Evolutionary conservation across 2,329 filamentous ascomycete genomes (phyloP).

Genomic region (Nannizzia gypsea): DNA sequence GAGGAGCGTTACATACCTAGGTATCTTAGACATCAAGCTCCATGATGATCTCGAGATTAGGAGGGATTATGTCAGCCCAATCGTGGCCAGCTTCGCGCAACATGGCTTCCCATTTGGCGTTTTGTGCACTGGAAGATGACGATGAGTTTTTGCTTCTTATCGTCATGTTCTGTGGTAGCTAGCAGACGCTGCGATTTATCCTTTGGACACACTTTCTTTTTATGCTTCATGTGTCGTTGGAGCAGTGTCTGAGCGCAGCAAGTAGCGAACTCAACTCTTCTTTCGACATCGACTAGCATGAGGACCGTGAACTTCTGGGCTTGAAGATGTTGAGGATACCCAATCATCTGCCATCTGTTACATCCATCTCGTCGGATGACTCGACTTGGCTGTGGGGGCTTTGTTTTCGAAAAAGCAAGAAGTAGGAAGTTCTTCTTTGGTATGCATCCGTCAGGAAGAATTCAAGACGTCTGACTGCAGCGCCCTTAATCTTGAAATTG

Average conservation of each 20-base stretch:
- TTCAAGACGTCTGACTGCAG: neutral
- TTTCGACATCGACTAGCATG: neutral
- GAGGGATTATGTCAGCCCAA: neutral
- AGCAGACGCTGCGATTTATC: neutral
- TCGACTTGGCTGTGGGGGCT: neutral
- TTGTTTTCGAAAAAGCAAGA: neutral
- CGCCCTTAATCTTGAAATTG: neutral
- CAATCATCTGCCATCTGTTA: neutral
- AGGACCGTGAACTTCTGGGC: slow-evolving; percentile 2
- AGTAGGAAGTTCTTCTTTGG: neutral
- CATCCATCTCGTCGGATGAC: neutral
- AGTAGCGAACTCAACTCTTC: neutral
- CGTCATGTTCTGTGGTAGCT: too few relatives aligned
- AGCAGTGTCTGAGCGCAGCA: neutral
- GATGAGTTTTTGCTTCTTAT: neutral
- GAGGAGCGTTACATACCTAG: neutral
- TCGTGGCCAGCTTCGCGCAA: neutral
- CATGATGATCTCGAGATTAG: neutral
- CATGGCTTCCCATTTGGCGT: neutral
- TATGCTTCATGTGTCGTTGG: neutral
- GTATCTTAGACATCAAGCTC: neutral
- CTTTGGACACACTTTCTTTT: neutral
- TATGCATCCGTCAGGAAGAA: neutral
- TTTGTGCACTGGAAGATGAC: neutral
- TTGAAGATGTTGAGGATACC: neutral